Conservation (phyloP, 1,284 basidiomycete genomes). For the Puccinia brachypodii region DNA sequence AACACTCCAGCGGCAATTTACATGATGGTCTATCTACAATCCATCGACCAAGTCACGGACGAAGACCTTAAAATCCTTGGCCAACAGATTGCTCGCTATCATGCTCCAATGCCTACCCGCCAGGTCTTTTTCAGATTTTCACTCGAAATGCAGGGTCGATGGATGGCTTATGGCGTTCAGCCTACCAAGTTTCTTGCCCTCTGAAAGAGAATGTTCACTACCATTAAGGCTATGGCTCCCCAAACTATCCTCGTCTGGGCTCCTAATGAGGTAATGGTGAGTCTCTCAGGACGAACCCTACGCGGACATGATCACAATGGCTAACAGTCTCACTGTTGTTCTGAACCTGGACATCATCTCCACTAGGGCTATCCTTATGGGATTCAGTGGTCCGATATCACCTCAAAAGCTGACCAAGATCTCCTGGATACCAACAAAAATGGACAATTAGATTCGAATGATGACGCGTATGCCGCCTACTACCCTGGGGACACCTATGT, state of each 20-base stretch:
- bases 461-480: constrained; percentile 55
- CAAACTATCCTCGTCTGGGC: constrained; percentile 56
- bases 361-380: constrained; percentile 53
- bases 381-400: neutral
- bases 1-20: constrained; percentile 55
- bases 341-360: constrained; percentile 49
- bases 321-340: neutral
- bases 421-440: constrained; percentile 54
- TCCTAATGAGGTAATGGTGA: constrained; percentile 53
- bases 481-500: constrained; percentile 55
- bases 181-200: constrained; percentile 52
- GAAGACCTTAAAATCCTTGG: constrained; percentile 53
- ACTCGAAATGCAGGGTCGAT: constrained; percentile 56
- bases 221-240: constrained; percentile 53
- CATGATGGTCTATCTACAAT: constrained; percentile 55
- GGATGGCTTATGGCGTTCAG: constrained; percentile 55
- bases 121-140: constrained; percentile 55
- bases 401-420: constrained; percentile 51
- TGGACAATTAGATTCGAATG: constrained; percentile 50
- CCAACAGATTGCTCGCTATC: constrained; percentile 53
- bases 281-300: neutral
- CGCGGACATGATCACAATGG: too few relatives aligned
- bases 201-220: constrained; percentile 53
- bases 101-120: constrained; percentile 49
- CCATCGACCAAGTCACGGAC: constrained; percentile 51